These are phyloP conservation scores for Aspergillus costaricaensis DNA, from an alignment of 2,329 filamentous ascomycete genomes.

Conservation along the genomic window DNA sequence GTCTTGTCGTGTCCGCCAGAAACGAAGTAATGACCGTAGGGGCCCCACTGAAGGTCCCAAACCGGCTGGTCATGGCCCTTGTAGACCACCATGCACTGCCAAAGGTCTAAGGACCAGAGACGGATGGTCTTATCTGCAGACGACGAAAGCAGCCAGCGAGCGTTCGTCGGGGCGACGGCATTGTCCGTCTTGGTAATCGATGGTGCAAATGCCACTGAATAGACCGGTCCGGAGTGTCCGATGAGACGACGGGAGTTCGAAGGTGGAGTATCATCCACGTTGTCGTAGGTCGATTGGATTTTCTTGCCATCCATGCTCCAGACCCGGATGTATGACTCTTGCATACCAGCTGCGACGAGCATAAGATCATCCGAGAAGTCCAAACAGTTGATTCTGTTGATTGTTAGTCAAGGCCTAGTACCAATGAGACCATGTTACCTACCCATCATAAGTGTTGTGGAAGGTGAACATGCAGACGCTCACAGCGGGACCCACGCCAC, in stretches of 20 bases:
- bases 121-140: constrained; percentile 86
- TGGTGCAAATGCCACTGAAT: constrained; percentile 85
- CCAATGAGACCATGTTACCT: constrained; percentile 34
- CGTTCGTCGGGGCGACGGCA: constrained; percentile 57
- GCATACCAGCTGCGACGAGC: constrained; percentile 84
- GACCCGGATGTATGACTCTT: constrained; percentile 92
- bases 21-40: constrained; percentile 92
- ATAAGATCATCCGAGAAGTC: constrained; percentile 92
- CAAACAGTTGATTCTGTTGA: constrained; percentile 75
- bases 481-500: constrained; percentile 77
- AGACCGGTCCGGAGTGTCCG: constrained; percentile 87
- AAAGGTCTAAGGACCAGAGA: constrained; percentile 89
- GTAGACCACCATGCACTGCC: constrained; percentile 91
- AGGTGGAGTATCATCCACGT: constrained; percentile 62
- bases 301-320: constrained; percentile 88
- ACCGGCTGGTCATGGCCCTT: constrained; percentile 89
- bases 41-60: constrained; percentile 85
- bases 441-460: constrained; percentile 93
- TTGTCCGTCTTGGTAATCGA: constrained; percentile 55
- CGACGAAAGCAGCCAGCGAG: constrained; percentile 80
- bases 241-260: constrained; percentile 75
- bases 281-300: constrained; percentile 67
- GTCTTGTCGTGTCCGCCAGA: constrained; percentile 87
- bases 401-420: background rate
- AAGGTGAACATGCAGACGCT: constrained; percentile 98